phyloP scores from a whole-genome alignment of 2,329 filamentous ascomycete genomes.

The Hymenoscyphus albidus region DNA sequence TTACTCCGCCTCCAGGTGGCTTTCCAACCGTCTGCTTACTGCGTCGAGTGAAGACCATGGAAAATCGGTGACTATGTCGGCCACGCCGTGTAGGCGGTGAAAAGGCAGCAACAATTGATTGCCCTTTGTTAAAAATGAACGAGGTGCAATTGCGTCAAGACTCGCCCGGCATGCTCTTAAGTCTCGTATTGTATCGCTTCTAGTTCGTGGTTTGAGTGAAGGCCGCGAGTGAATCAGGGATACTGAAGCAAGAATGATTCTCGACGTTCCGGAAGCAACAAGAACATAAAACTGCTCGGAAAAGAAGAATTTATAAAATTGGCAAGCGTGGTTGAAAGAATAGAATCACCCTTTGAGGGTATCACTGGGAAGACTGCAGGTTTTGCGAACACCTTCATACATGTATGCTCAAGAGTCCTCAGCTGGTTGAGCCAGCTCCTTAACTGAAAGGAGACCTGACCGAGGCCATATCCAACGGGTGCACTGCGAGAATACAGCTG shows the following conservation, averaged over 20 bases:
- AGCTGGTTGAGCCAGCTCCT: neutral
- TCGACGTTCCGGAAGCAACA: neutral
- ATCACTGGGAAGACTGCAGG: neutral
- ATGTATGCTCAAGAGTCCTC: neutral
- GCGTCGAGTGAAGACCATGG: conserved; percentile 6
- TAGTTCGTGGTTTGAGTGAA: neutral
- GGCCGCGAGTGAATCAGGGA: neutral
- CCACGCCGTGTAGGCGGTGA: neutral
- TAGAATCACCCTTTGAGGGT: neutral
- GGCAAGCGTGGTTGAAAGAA: neutral
- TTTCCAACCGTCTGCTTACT: conserved; percentile 21
- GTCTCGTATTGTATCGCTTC: neutral
- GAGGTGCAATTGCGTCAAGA: conserved; percentile 2
- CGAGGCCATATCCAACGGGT: neutral
- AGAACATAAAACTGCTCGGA: neutral
- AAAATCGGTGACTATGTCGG: neutral
- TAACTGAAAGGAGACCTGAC: neutral
- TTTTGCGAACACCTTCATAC: neutral
- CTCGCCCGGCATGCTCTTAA: neutral
- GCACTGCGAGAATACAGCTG: conserved; percentile 2
- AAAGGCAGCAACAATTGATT: neutral
- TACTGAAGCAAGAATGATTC: neutral
- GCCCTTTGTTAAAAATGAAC: neutral
- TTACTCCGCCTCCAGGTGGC: conserved; percentile 22
- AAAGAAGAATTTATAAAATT: neutral